These are phyloP conservation scores for Saccharomycopsis sp. DNA, from an alignment of 805 yeast genomes.

Conservation along the genomic window DNA sequence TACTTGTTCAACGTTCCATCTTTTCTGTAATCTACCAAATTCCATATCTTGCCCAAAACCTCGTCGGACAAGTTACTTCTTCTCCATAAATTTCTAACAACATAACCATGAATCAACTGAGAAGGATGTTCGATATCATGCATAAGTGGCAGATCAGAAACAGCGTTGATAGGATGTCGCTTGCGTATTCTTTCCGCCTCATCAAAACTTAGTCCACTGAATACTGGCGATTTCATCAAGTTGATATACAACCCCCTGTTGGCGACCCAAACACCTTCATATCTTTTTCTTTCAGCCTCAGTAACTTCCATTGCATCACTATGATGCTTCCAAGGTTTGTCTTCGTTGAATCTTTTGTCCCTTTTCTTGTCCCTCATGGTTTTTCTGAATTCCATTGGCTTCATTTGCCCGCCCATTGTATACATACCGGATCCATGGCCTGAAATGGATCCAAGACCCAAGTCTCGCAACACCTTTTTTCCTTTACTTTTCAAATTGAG, in stretches of 20 bases:
- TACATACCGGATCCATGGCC: slow-evolving; percentile 22
- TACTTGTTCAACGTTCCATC: slow-evolving; percentile 73
- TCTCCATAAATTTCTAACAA: slow-evolving; percentile 73
- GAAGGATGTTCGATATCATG: slow-evolving; percentile 18
- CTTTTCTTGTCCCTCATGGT: slow-evolving; percentile 22
- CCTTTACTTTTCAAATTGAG: slow-evolving; percentile 15
- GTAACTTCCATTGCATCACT: slow-evolving; percentile 42
- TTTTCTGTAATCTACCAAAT: slow-evolving; percentile 52
- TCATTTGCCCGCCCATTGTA: slow-evolving; percentile 13
- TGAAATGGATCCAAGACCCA: slow-evolving; percentile 10
- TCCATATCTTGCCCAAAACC: slow-evolving; percentile 55
- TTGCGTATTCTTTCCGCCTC: not conserved
- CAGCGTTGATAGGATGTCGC: slow-evolving; percentile 6
- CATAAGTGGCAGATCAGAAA: not conserved
- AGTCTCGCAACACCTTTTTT: slow-evolving; percentile 18
- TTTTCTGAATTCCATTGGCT: slow-evolving; percentile 18
- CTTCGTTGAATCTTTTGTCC: slow-evolving; percentile 57
- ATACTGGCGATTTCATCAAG: slow-evolving; percentile 20
- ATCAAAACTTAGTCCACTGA: not conserved
- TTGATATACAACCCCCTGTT: slow-evolving; percentile 61
- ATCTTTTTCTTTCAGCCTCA: slow-evolving; percentile 70
- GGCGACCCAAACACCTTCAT: slow-evolving; percentile 91
- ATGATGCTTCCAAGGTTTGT: slow-evolving; percentile 92
- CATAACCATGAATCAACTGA: slow-evolving; percentile 26
- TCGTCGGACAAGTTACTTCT: slow-evolving; percentile 66